Conservation (phyloP, 805 yeast genomes). For the Saccharomycopsis fibuligera region DNA sequence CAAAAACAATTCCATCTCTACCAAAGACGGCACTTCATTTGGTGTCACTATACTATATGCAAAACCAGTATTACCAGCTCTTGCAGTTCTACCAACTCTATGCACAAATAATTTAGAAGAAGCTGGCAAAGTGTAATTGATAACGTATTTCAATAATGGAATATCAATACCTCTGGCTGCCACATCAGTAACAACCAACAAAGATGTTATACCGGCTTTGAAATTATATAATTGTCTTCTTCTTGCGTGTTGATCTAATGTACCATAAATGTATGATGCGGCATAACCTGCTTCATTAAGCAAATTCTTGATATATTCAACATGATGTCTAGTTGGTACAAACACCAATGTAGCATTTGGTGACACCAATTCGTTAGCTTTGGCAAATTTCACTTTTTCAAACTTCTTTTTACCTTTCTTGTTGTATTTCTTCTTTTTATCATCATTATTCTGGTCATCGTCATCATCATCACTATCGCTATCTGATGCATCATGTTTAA, state of each 20-base stretch:
- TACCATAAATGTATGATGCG: slow-evolving; percentile 83
- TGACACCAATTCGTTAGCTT: slow-evolving; percentile 80
- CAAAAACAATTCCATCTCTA: slow-evolving; percentile 84
- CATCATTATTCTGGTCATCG: slow-evolving; percentile 28
- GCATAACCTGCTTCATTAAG: slow-evolving; percentile 77
- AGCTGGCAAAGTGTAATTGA: slow-evolving; percentile 85
- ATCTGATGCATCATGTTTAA: slow-evolving; percentile 47
- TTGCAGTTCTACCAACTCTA: slow-evolving; percentile 98
- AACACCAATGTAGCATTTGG: slow-evolving; percentile 84
- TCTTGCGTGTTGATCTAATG: slow-evolving; percentile 93
- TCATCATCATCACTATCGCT: slow-evolving; percentile 42
- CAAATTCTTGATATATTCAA: slow-evolving; percentile 74
- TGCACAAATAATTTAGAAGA: slow-evolving; percentile 92
- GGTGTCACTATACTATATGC: slow-evolving; percentile 88
- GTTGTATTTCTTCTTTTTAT: slow-evolving; percentile 23
- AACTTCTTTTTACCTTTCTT: slow-evolving; percentile 32
- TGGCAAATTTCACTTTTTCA: slow-evolving; percentile 55
- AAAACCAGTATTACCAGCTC: slow-evolving; percentile 98
- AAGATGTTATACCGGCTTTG: slow-evolving; percentile 72
- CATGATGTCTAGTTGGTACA: slow-evolving; percentile 97
- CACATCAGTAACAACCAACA: slow-evolving; percentile 96
- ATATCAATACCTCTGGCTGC: slow-evolving; percentile 99
- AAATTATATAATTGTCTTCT: slow-evolving; percentile 80
- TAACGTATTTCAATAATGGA: slow-evolving; percentile 90
- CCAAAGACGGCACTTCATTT: slow-evolving; percentile 78